phyloP scores from a whole-genome alignment of 176 grass and related monocot genomes.

The Urochloa ruziziensis region DNA sequence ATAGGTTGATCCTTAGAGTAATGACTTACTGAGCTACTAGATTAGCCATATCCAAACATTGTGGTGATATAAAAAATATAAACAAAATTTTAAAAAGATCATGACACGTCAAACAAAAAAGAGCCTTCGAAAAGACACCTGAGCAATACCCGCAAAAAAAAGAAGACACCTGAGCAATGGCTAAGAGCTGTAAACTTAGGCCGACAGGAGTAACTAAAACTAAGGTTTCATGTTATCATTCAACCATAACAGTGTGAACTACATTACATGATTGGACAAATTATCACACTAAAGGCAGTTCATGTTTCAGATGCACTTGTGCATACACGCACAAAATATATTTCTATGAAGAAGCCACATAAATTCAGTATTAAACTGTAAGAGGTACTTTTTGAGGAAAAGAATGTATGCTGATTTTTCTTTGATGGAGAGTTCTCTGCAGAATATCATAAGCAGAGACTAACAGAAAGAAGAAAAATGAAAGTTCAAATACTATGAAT shows the following conservation, averaged over 20 bases:
- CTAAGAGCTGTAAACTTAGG: not conserved
- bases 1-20: not conserved
- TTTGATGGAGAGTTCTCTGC: not conserved
- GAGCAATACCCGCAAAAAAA: constrained; percentile 2
- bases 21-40: not conserved
- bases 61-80: not conserved
- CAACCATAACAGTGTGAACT: not conserved
- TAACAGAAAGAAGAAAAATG: constrained; percentile 21
- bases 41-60: not conserved
- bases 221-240: not conserved
- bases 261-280: not conserved
- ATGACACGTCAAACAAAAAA: constrained; percentile 1
- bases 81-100: not conserved
- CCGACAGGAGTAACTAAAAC: not conserved
- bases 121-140: not conserved
- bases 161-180: not conserved
- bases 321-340: not conserved
- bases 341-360: not conserved
- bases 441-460: not conserved
- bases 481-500: not conserved
- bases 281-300: not conserved
- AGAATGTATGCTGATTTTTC: not conserved
- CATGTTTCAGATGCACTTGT: not conserved
- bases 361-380: not conserved
- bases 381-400: not conserved